Conservation (phyloP, 495 filamentous ascomycete genomes). For the Astrothelium macrocarpum region DNA sequence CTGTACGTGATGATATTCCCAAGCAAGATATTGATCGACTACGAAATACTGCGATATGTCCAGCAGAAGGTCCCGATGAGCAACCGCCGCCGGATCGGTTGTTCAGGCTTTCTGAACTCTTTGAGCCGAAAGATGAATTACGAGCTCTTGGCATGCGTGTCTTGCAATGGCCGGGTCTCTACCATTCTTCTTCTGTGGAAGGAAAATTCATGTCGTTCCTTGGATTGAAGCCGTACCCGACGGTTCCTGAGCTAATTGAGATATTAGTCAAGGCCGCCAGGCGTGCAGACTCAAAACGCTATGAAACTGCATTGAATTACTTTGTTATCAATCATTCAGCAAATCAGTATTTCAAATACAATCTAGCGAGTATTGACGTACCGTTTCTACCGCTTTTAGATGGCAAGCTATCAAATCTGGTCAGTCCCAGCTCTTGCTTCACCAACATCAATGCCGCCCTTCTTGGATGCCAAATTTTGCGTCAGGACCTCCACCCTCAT, state of each 20-base stretch:
- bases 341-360: slow-evolving; percentile 60
- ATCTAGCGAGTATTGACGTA: slow-evolving; percentile 44
- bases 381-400: slow-evolving; percentile 68
- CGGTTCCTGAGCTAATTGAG: slow-evolving; percentile 58
- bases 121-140: slow-evolving; percentile 65
- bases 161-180: slow-evolving; percentile 75
- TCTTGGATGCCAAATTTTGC: slow-evolving; percentile 69
- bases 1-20: slow-evolving; percentile 85
- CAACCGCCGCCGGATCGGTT: slow-evolving; percentile 34
- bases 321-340: slow-evolving; percentile 67
- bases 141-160: slow-evolving; percentile 61
- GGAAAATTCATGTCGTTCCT: slow-evolving; percentile 61
- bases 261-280: slow-evolving; percentile 54
- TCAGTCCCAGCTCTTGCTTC: slow-evolving; percentile 68
- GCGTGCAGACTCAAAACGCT: slow-evolving; percentile 42
- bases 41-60: slow-evolving; percentile 66
- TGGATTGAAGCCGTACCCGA: slow-evolving; percentile 60
- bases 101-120: slow-evolving; percentile 76
- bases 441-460: slow-evolving; percentile 66
- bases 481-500: slow-evolving; percentile 61
- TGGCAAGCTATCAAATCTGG: slow-evolving; percentile 45
- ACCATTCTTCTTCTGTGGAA: slow-evolving; percentile 52
- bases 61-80: slow-evolving; percentile 50
- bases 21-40: slow-evolving; percentile 70
- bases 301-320: slow-evolving; percentile 56